Conservation (phyloP, 2,329 filamentous ascomycete genomes). For the Dactylellina cionopaga region DNA sequence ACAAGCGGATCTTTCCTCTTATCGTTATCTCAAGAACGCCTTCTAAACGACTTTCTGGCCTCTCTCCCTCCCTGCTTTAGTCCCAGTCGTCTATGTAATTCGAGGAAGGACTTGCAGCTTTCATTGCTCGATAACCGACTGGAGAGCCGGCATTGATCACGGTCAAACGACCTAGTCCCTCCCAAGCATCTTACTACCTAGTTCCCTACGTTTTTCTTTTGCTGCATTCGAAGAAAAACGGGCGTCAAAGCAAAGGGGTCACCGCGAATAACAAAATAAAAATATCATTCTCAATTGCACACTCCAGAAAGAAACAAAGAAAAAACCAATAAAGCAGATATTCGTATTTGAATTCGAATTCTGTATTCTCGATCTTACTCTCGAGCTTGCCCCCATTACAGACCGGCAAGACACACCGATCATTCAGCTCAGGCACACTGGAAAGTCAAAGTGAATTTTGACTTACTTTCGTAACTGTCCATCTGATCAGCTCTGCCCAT, state of each 20-base stretch:
- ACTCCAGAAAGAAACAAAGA: neutral
- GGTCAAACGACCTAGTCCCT: constrained; percentile 4
- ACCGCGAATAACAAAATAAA: constrained; percentile 7
- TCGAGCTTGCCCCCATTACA: too few species aligned
- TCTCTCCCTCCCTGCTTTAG: too few species aligned
- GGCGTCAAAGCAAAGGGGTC: constrained; percentile 25
- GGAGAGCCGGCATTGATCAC: constrained; percentile 12
- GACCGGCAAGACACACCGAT: neutral
- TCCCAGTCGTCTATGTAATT: constrained; percentile 14
- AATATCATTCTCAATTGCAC: constrained; percentile 1
- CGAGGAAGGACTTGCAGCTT: constrained; percentile 34
- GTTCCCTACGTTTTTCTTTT: neutral
- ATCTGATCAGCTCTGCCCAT: constrained; percentile 10
- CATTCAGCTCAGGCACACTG: constrained; percentile 6
- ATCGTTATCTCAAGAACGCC: too few species aligned
- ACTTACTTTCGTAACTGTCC: too few species aligned
- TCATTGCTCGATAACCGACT: constrained; percentile 44
- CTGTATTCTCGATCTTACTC: neutral
- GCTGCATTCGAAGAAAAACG: constrained; percentile 8
- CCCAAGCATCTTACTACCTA: neutral
- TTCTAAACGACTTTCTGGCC: constrained; percentile 19
- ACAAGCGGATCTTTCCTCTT: constrained; percentile 13
- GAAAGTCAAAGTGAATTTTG: neutral
- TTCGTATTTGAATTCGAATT: neutral
- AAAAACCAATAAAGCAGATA: neutral